phyloP scores from a whole-genome alignment of 202 grass and related monocot species.

The Setaria viridis region DNA sequence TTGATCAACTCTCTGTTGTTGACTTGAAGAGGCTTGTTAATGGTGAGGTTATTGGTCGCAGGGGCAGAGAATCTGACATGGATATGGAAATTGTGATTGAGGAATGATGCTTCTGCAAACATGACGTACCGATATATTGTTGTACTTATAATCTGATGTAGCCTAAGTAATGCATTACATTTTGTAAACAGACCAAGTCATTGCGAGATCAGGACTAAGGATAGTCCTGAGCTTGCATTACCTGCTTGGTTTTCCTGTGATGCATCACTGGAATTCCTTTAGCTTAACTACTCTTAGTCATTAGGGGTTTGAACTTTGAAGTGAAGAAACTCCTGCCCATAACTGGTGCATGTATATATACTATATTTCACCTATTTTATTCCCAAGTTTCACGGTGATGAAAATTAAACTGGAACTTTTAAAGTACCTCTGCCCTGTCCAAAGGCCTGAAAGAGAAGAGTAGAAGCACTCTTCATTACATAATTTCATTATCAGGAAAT shows the following conservation, averaged over 20 bases:
- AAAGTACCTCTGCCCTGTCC: not conserved
- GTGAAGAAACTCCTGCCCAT: constrained; percentile 36
- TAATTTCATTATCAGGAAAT: not conserved
- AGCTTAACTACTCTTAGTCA: constrained; percentile 33
- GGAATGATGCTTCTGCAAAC: constrained; percentile 52
- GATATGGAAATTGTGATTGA: constrained; percentile 77
- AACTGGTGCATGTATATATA: constrained; percentile 31
- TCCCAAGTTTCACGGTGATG: not conserved
- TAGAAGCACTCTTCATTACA: not conserved
- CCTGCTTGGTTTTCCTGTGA: constrained; percentile 46
- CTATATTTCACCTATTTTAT: constrained; percentile 27
- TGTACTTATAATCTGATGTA: constrained; percentile 25
- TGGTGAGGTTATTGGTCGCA: constrained; percentile 56
- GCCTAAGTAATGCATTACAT: constrained; percentile 40
- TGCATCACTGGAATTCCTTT: constrained; percentile 36
- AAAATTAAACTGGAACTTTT: not conserved
- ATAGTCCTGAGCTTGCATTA: constrained; percentile 5
- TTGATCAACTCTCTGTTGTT: constrained; percentile 74
- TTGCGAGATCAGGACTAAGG: constrained; percentile 30
- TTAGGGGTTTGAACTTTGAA: constrained; percentile 45
- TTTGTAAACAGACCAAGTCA: constrained; percentile 42
- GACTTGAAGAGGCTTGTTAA: constrained; percentile 57
- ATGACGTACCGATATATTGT: constrained; percentile 17
- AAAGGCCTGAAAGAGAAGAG: not conserved
- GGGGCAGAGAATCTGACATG: constrained; percentile 58